phyloP scores from a whole-genome alignment of 768 basidiomycete genomes.

The Trametes villosa region DNA sequence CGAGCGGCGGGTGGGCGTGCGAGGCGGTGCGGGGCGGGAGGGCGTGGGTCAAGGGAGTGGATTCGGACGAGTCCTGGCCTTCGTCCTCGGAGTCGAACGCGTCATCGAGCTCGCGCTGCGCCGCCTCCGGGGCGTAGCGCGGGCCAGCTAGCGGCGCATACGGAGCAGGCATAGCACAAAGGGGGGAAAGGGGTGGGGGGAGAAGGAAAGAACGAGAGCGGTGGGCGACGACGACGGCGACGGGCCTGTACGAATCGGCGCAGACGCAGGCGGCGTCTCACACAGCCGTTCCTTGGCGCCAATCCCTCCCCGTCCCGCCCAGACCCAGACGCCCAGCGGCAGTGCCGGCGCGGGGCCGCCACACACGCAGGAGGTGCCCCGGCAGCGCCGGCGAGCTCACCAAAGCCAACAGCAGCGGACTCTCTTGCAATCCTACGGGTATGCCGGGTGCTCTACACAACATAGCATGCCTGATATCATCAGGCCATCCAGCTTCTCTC shows the following conservation, averaged over 20 bases:
- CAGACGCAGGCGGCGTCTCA: neutral
- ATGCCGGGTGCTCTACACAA: neutral
- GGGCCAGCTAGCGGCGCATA: conserved; percentile 59
- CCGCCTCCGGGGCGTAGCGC: conserved; percentile 46
- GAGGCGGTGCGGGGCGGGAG: conserved; percentile 25
- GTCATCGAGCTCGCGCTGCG: conserved; percentile 71
- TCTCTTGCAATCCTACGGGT: neutral
- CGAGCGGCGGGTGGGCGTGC: conserved; percentile 34
- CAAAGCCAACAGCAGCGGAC: no score
- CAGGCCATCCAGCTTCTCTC: neutral
- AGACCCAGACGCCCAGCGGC: neutral
- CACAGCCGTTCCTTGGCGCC: neutral
- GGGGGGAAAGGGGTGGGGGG: neutral
- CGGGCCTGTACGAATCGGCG: neutral
- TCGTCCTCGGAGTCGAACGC: conserved; percentile 68
- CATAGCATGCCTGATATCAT: neutral
- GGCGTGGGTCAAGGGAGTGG: conserved; percentile 43
- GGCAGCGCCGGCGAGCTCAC: no score
- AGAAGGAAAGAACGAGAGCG: neutral
- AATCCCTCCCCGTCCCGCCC: neutral
- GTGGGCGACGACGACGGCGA: conserved; percentile 3
- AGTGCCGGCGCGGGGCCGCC: neutral
- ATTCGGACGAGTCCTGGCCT: conserved; percentile 48
- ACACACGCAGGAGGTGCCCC: no score
- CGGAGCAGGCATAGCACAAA: conserved; percentile 47